Evolutionary conservation across 306 rosid genomes (phyloP).

Genomic region (Cucumis melo): DNA sequence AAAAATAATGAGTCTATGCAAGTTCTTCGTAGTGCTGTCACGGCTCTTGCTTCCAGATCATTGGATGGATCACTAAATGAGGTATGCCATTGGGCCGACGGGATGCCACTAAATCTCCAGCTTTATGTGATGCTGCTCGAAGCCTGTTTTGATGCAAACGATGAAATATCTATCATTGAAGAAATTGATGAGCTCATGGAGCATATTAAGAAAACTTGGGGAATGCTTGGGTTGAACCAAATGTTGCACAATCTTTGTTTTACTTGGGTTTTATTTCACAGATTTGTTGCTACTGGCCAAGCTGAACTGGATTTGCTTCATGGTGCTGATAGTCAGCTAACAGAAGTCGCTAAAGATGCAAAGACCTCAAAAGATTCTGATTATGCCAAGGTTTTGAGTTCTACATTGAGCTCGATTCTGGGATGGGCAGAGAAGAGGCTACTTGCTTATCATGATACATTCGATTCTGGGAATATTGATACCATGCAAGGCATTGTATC

Average conservation of each 20-base stretch:
- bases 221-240: conserved; percentile 85
- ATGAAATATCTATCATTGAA: conserved; percentile 66
- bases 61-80: conserved; percentile 65
- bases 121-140: conserved; percentile 77
- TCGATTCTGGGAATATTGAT: conserved; percentile 62
- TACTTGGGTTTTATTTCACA: conserved; percentile 90
- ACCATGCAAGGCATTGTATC: conserved; percentile 89
- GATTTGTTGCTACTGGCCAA: conserved; percentile 89
- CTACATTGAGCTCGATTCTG: conserved; percentile 71
- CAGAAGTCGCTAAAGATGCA: conserved; percentile 89
- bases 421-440: conserved; percentile 99
- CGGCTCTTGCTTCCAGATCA: conserved; percentile 72
- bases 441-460: conserved; percentile 97
- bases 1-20: conserved; percentile 82
- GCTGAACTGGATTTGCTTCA: conserved; percentile 61
- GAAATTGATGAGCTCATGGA: conserved; percentile 94
- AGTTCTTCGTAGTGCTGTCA: conserved; percentile 87
- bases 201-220: conserved; percentile 97
- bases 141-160: conserved; percentile 68
- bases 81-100: conserved; percentile 97
- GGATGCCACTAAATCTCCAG: conserved; percentile 82
- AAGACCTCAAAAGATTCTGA: conserved; percentile 78
- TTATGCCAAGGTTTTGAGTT: conserved; percentile 71
- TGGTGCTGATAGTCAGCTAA: conserved; percentile 60
- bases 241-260: conserved; percentile 80